Evolutionary conservation across 768 basidiomycete genomes (phyloP).

Genomic region (Sporobolomyces phaffii): DNA sequence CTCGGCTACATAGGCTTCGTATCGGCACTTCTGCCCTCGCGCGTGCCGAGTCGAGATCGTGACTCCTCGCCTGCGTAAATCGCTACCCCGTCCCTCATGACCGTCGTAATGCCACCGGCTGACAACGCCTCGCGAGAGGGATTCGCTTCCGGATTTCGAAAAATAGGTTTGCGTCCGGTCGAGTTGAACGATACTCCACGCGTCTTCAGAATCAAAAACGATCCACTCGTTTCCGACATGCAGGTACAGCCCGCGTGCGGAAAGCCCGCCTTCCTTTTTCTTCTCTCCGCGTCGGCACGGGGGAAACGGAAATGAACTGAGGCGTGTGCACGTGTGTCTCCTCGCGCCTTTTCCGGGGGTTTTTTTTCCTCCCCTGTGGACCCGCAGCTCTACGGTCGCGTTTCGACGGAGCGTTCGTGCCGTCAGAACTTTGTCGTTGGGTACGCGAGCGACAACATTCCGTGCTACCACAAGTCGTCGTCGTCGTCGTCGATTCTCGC

Average conservation of each 20-base stretch:
- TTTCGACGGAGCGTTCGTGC: neutral
- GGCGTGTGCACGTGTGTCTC: too few species aligned
- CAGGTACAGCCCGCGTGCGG: neutral
- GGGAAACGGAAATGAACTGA: too few species aligned
- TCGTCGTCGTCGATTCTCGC: rapidly evolving
- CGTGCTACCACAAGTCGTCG: too few species aligned
- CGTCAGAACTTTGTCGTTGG: neutral
- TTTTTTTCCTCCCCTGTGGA: too few species aligned
- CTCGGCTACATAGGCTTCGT: neutral
- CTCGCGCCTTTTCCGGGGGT: too few species aligned
- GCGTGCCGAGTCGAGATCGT: conserved; percentile 1
- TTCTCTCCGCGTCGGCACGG: too few species aligned
- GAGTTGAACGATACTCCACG: neutral
- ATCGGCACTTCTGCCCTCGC: conserved; percentile 15
- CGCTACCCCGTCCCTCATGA: neutral
- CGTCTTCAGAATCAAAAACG: neutral
- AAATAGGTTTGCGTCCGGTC: neutral
- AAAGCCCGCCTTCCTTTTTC: too few species aligned
- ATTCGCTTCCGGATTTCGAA: neutral
- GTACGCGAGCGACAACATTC: neutral
- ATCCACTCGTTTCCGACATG: neutral
- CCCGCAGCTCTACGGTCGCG: conserved; percentile 9
- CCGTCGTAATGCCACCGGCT: neutral
- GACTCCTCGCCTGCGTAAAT: conserved; percentile 5
- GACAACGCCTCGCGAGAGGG: too few species aligned